These are phyloP conservation scores for Vitis amurensis DNA, from an alignment of 164 flowering plant genomes.

Conservation along the genomic window DNA sequence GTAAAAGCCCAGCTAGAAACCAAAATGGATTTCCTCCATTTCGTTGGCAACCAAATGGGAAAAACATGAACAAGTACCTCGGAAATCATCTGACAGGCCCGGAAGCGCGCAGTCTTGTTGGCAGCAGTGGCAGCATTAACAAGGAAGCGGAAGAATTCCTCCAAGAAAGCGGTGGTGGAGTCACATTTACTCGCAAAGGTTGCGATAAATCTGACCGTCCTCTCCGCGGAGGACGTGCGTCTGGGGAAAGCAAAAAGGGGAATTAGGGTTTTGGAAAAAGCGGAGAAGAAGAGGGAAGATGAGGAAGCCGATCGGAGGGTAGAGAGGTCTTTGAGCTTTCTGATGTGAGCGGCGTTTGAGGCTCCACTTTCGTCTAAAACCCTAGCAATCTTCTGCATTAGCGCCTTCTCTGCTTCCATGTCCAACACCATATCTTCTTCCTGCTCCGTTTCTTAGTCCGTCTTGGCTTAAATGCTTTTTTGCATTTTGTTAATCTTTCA, in stretches of 20 bases:
- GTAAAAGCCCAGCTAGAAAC: background rate
- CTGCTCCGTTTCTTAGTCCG: background rate
- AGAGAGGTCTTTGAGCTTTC: conserved; percentile 81
- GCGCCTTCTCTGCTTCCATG: conserved; percentile 14
- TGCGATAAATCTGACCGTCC: conserved; percentile 67
- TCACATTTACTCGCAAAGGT: conserved; percentile 44
- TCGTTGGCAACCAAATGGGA: background rate
- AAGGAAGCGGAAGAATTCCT: conserved; percentile 58
- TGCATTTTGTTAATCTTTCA: too few species aligned
- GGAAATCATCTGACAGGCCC: conserved; percentile 87
- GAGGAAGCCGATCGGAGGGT: conserved; percentile 56
- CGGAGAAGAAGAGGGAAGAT: conserved; percentile 44
- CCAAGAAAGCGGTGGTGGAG: conserved; percentile 44
- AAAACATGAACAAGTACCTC: conserved; percentile 49
- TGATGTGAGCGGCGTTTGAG: conserved; percentile 68
- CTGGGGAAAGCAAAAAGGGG: conserved; percentile 68
- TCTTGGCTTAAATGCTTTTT: too few species aligned
- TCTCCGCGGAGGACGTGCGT: conserved; percentile 59
- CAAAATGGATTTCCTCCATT: background rate
- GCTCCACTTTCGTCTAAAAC: conserved; percentile 63
- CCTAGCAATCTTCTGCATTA: conserved; percentile 44
- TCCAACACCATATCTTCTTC: conserved; percentile 2
- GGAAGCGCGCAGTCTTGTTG: conserved; percentile 61
- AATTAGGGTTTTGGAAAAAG: conserved; percentile 58
- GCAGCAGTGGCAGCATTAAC: conserved; percentile 47